Base-by-base conservation (phyloP, 306 rosid species). In the Adenanthera pavonina region DNA sequence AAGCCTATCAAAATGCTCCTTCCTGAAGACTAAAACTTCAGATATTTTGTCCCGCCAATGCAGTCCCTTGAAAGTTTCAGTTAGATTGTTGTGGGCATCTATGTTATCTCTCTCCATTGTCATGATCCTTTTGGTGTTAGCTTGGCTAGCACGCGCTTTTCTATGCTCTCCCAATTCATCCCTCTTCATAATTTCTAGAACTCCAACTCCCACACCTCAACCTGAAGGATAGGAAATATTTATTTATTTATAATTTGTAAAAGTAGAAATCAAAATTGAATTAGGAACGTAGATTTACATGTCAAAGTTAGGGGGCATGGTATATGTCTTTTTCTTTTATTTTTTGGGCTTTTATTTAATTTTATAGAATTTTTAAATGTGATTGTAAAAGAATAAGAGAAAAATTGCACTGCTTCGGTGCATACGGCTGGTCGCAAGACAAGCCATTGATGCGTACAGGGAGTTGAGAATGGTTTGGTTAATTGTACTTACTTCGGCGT, bases 11-110 rank as follows among this genome's bases (percentile, higher is more conserved):
- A 83, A 75, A 48, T 93, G 97, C 78, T 78, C 69, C 25, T 82
- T 89, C 46, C 89, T 91, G 48, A 87, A 81, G 79, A 84, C 82
- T 79, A 84, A 68, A 68, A 75, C 82, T 73, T 77, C 87, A 15
- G 85, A 93, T 16, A 88, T 89, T 48, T 87, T 87, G 87, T 74
- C 33, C n/a, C 83, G 87, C n/a, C 94, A 89, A n/a, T 91, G 97
- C 90, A 46, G 41, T 77, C 87, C 94, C 10, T 75, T 91, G 15
- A 86, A 84, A 74, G 11, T 17, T 68, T 79, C 89, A 10, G 54
- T 86, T 7, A 77, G 36, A 78, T 44, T 85, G 72, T 71, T 89
- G 56, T 91, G 95, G 97, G 57, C 85, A 2, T 88, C 81, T 9
- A 85, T 89, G 82, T 69, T 91, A 6, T 68, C 86, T 75, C 92